Conservation (phyloP, 495 filamentous ascomycete species). For the Podospora anserina region DNA sequence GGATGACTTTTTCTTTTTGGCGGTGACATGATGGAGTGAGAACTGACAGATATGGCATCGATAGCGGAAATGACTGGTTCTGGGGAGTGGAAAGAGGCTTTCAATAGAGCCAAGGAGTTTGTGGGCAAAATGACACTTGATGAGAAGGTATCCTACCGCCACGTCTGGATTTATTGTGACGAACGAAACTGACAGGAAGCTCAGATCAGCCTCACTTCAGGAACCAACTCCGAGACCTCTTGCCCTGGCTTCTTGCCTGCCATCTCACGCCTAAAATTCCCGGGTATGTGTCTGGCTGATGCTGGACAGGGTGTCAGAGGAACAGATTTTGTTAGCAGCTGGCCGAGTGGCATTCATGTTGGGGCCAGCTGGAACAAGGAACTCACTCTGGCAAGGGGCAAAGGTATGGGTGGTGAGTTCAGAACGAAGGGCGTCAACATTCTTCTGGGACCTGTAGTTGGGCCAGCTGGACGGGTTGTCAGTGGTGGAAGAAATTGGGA, state of each 20-base stretch:
- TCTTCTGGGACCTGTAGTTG: conserved; percentile 62
- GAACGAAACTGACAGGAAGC: not conserved
- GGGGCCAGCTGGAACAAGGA: conserved; percentile 58
- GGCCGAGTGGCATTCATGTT: conserved; percentile 55
- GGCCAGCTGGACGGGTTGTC: conserved; percentile 52
- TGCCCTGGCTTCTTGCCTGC: conserved; percentile 53
- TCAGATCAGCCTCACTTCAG: conserved; percentile 54
- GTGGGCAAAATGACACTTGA: conserved; percentile 57
- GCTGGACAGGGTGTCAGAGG: conserved; percentile 59
- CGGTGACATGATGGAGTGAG: not conserved
- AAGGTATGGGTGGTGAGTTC: conserved; percentile 57
- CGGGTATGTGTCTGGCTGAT: conserved; percentile 62
- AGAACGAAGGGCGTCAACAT: conserved; percentile 63
- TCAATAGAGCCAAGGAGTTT: conserved; percentile 50
- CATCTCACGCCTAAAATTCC: conserved; percentile 56
- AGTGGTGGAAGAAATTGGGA: conserved; percentile 59
- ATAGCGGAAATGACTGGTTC: conserved; percentile 51
- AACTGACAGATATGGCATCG: conserved; percentile 21
- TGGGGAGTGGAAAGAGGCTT: conserved; percentile 48
- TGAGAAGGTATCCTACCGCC: conserved; percentile 57
- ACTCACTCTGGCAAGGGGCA: conserved; percentile 47
- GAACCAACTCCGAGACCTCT: conserved; percentile 39
- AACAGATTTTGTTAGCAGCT: conserved; percentile 60
- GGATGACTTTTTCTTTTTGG: not conserved
- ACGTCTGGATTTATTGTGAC: conserved; percentile 1